A percentile compares a stretch with the other conserved stretches of the same genome.
Conservation (phyloP, 208 protist species). For the Acanthamoeba culbertsoni region DNA sequence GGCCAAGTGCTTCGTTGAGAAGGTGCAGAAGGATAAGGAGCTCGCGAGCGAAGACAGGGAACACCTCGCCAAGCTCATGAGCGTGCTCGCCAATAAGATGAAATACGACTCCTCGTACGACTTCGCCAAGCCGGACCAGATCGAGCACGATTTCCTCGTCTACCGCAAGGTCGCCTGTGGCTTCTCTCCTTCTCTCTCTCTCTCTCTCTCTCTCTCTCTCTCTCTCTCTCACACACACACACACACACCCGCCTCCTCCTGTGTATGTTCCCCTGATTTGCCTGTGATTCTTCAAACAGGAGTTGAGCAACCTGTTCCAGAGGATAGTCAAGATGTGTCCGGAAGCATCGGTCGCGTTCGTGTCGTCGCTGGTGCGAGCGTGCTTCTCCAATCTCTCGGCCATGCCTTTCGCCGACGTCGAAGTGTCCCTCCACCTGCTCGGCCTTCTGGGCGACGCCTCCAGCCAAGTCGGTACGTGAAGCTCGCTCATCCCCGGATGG, state of each 20-base stretch:
- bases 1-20: constrained; percentile 2
- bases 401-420: background rate
- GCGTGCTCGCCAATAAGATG: constrained; percentile 9
- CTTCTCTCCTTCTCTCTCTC: background rate
- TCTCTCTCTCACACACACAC: background rate
- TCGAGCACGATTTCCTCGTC: background rate
- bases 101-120: constrained; percentile 20
- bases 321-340: background rate
- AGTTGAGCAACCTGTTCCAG: background rate
- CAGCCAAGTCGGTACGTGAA: background rate
- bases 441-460: background rate
- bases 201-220: background rate
- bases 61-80: background rate
- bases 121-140: constrained; percentile 1
- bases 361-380: background rate
- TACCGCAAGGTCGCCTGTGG: background rate
- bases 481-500: too few relatives aligned
- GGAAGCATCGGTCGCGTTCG: background rate
- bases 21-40: constrained; percentile 10
- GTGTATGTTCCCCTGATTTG: background rate
- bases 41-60: background rate
- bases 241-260: background rate
- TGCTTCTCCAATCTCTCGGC: background rate
- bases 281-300: background rate
- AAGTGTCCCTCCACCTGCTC: background rate